Base-by-base conservation (phyloP, 805 yeast genomes). In the Grigorovia yakushimaensis region DNA sequence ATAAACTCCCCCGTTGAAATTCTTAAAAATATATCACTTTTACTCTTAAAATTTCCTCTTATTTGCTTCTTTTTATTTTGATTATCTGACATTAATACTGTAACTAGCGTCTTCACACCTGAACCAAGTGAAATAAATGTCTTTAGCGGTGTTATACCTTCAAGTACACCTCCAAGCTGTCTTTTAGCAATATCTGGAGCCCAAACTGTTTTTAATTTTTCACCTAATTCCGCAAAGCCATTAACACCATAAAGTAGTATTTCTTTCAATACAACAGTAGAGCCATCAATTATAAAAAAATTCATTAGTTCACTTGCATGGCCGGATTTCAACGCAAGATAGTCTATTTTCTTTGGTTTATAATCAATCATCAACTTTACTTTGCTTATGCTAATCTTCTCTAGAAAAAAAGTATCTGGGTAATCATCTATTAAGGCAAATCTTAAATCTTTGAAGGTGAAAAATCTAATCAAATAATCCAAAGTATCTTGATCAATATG, bases 401-500 rank as follows among this genome's bases (percentile, higher is more conserved):
- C 88, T 42, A 88, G 72, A 57, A 77, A 89, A 1, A 78, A 57
- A 5, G 77, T 73, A 49, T 84, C 93, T 41, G 82, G 88, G 49
- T 69, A 73, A 11, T 69, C 73, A 21, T 73, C 72, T n/a, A 79
- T 73, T 15, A 84, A 66, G 4, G 74, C 74, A 59, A 85, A 84
- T 49, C 93, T 65, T 1, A 68, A 54, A 57, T 86, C 95, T 57
- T 78, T 82, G 61, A 93, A 93, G 50, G 81, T 88, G 33, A 84
- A 78, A 65, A 88, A 93, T 36, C 96, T 70, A 0, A 79, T 77
- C 30, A 88, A 55, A 54, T 91, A 89, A 47, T 88, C 96, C 18
- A 88, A 69, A 0, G 97, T 86, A 58, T 91, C 98, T 62, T 93
- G 98, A 63, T 93, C 98, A 41, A 93, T 79, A 60, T 87, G 88